Evolutionary conservation across 257 asterid species (phyloP).

Genomic region (Solanum pennellii): DNA sequence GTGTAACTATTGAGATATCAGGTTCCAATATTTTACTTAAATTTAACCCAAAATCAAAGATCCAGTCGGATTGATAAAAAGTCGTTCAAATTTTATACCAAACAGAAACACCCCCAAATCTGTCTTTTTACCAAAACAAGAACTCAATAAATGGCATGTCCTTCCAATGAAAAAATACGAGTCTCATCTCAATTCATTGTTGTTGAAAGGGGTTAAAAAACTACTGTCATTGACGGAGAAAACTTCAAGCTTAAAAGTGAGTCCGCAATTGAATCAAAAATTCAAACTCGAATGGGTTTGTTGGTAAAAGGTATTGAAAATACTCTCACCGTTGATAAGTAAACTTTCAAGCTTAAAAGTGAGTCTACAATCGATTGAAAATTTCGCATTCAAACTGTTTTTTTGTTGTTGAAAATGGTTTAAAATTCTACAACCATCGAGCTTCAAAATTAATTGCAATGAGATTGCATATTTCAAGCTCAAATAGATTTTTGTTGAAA

Average conservation of each 20-base stretch:
- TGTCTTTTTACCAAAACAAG: neutral
- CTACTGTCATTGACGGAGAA: no score
- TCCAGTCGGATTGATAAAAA: neutral
- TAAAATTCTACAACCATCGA: neutral
- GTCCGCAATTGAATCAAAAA: neutral
- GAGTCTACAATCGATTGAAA: neutral
- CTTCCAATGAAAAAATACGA: neutral
- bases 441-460: neutral
- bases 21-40: neutral
- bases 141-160: no score
- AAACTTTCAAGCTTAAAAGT: neutral
- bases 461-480: neutral
- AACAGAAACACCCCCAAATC: no score
- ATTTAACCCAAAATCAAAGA: neutral
- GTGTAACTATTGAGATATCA: no score
- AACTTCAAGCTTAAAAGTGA: neutral
- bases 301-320: neutral
- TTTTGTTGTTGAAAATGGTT: no score
- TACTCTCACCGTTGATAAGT: neutral
- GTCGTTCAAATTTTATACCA: neutral
- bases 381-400: no score
- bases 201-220: neutral
- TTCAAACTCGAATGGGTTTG: neutral
- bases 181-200: neutral
- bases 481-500: neutral